phyloP scores from a whole-genome alignment of 495 filamentous ascomycete genomes.

The Margaritispora aquatica region DNA sequence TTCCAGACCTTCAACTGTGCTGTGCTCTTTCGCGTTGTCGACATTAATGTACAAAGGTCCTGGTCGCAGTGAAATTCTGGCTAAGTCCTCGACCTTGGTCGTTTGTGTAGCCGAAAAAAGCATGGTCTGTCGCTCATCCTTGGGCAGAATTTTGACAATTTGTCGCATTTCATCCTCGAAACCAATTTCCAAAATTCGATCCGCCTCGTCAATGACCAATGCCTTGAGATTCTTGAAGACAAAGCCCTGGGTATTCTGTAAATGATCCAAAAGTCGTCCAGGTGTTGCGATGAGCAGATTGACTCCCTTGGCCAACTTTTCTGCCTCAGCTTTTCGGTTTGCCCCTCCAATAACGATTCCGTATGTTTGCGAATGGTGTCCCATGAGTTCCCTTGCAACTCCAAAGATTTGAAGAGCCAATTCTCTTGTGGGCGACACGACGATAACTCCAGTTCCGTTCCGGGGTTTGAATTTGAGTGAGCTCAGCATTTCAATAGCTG shows the following conservation, averaged over 20 bases:
- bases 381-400: conserved; percentile 87
- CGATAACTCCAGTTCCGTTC: conserved; percentile 76
- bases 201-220: conserved; percentile 87
- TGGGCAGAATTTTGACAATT: conserved; percentile 91
- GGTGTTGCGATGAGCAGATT: conserved; percentile 94
- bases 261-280: conserved; percentile 85
- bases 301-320: conserved; percentile 89
- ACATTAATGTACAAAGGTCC: conserved; percentile 97
- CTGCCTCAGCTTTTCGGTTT: conserved; percentile 84
- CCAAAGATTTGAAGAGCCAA: conserved; percentile 94
- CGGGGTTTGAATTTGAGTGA: conserved; percentile 68
- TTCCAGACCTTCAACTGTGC: conserved; percentile 86
- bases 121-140: conserved; percentile 87
- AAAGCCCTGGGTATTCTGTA: conserved; percentile 89
- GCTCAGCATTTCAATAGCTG: conserved; percentile 89
- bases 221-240: conserved; percentile 89
- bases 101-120: conserved; percentile 97
- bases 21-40: conserved; percentile 68
- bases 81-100: conserved; percentile 95
- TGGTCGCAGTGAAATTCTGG: conserved; percentile 83
- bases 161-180: conserved; percentile 99
- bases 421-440: conserved; percentile 85
- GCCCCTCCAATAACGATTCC: conserved; percentile 96
- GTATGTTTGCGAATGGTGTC: conserved; percentile 82
- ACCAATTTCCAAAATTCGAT: conserved; percentile 90